Conservation (phyloP, 345 rosid species). For the Moringa oleifera region DNA sequence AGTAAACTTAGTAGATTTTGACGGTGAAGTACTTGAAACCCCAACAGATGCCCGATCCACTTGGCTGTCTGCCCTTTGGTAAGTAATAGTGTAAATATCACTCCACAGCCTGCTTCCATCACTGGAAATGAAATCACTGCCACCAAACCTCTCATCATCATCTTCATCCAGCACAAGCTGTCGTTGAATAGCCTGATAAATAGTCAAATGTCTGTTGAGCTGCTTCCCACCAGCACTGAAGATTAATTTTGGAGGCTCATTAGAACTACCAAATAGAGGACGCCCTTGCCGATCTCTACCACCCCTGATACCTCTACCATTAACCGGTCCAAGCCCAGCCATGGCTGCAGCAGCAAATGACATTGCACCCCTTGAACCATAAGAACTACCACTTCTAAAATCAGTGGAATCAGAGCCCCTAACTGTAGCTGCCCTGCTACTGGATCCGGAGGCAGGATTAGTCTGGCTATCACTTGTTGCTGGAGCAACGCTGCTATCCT, state of each 20-base stretch:
- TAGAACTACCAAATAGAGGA: constrained; percentile 51
- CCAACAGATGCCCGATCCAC: constrained; percentile 58
- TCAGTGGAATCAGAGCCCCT: constrained; percentile 74
- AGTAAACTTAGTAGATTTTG: constrained; percentile 54
- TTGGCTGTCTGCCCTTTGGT: constrained; percentile 85
- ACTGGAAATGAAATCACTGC: constrained; percentile 75
- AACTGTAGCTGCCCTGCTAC: constrained; percentile 64
- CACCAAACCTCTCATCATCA: constrained; percentile 78
- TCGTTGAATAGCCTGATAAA: constrained; percentile 96
- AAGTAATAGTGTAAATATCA: constrained; percentile 85
- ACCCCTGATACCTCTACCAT: constrained; percentile 90
- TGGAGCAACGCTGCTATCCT: constrained; percentile 43
- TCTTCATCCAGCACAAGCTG: constrained; percentile 88
- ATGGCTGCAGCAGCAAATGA: constrained; percentile 98
- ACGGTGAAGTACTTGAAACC: constrained; percentile 46
- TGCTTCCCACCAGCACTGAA: constrained; percentile 90
- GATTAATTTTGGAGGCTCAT: constrained; percentile 70
- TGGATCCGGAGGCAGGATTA: constrained; percentile 72
- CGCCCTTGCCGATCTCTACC: constrained; percentile 91
- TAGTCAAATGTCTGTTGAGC: constrained; percentile 87
- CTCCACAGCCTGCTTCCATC: constrained; percentile 90
- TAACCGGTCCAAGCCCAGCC: constrained; percentile 95
- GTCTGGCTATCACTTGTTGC: constrained; percentile 51
- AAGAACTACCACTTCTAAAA: constrained; percentile 59
- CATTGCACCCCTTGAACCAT: constrained; percentile 89